Conservation (phyloP, 192 early-diverging fungal genomes). For the Powellomyces hirtus region DNA sequence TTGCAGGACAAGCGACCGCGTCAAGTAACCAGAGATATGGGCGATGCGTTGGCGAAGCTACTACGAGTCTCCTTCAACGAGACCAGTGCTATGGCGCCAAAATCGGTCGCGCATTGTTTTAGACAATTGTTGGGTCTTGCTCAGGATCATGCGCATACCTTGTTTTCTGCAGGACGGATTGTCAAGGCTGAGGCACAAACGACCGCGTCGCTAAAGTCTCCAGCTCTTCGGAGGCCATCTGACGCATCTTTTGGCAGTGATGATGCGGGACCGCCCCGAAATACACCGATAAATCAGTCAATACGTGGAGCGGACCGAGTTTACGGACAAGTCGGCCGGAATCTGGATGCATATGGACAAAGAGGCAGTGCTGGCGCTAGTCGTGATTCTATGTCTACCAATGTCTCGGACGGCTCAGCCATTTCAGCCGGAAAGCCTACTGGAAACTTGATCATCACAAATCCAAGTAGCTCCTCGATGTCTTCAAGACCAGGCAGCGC, state of each 20-base stretch:
- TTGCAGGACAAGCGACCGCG: constrained; percentile 19
- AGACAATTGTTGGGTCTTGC: constrained; percentile 18
- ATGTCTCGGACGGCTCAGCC: constrained; percentile 6
- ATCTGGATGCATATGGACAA: neutral
- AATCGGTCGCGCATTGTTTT: constrained; percentile 34
- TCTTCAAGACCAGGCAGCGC: neutral
- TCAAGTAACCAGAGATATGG: constrained; percentile 25
- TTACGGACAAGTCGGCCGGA: constrained; percentile 4
- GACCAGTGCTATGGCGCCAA: constrained; percentile 37
- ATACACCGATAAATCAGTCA: too few relatives aligned
- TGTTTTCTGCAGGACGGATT: neutral
- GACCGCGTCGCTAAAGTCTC: too few relatives aligned
- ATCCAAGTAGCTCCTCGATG: neutral
- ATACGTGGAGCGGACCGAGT: constrained; percentile 4
- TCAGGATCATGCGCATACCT: constrained; percentile 18
- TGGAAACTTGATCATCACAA: neutral
- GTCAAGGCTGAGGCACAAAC: neutral
- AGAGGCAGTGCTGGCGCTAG: constrained; percentile 8
- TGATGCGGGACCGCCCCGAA: neutral
- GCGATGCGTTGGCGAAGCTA: constrained; percentile 26
- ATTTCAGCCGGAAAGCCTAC: neutral
- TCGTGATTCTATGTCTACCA: constrained; percentile 3
- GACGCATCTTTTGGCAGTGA: neutral
- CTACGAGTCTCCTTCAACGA: constrained; percentile 28
- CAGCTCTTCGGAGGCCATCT: neutral